Base-by-base conservation (phyloP, 2,329 filamentous ascomycete species). In the Colletotrichum sp. region DNA sequence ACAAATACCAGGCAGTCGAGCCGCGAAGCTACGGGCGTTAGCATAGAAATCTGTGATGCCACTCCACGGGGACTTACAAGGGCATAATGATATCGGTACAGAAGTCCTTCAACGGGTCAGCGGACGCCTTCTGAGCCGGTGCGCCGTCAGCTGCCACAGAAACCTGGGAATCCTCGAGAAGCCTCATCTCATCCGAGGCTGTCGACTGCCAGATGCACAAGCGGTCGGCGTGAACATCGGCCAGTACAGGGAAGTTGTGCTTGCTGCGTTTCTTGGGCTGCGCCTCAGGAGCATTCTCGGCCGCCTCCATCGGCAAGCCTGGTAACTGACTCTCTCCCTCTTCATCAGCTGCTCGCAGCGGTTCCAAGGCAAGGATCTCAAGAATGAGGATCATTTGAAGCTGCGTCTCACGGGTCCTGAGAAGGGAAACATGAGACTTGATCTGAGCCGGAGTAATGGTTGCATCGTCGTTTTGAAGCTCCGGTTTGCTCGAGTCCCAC, bases 201-300 rank as follows among this genome's bases (percentile, higher is more conserved):
- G 94, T 92, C 5, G 94, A 95, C 79, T 96, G 93, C 94, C 94
- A 96, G 73, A 97, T 97, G 78, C 93, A 95, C 29, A 97, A 85
- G 61, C 93, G 91, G 81, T 97, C 94, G 9, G 94, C 90, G 66
- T 95, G 90, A 1, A 95, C 86, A 79, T 96, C 94, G 6, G 95
- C 85, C 24, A 94, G 86, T 9, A 91, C 84, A 2, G 88, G 87
- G 8, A 94, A 84, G 77, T 95, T 91, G 76, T 93, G 90, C 70
- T 90, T 90, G 80, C 84, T 90, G 43, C 87, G 83, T 77, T 93
- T 94, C 81, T 90, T 92, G 29, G 76, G 74, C 43, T 84, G 82
- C 9, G 51, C 27, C 54, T 83, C 82, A 38, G 79, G 80, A 12
- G 78, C 74, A 47, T 83, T 82, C 29, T 80, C 75, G 11, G 81